Evolutionary conservation across 805 yeast species (phyloP), one percentile per base, ranked within the genome.

Genomic region (Saturnispora saitoi): DNA sequence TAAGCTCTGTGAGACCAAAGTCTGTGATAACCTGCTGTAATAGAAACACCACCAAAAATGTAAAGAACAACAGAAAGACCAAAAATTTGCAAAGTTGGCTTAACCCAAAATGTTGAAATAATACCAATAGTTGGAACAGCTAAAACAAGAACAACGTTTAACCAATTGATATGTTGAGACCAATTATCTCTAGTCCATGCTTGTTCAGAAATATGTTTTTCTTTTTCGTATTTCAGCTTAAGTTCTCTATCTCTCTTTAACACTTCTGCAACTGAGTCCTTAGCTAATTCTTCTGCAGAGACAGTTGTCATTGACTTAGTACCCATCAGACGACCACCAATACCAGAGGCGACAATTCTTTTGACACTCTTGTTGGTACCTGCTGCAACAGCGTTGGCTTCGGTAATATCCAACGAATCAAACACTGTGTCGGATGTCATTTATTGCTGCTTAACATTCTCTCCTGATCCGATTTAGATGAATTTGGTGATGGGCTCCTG

Each of bases 21-120:
- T 66, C 95, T 72, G 61, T 86, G 95, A 67, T 86, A 86, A 46
- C 95, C 95, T 14, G 86, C 93, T 20, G 93, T 86, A 63, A 86
- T 82, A 40, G 91, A 83, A 24, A 83, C 53, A 58, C 95, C 95
- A 52, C 82, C 77, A 47, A 79, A 63, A 15, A 67, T 58, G 61
- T 83, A 86, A 47, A 80, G 65, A 17, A 74, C 45, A 19, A 82
- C 43, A 0, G 82, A 73, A 49, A 80, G 69, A 0, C 67, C 49
- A 1, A 70, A 54, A 4, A 83, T 75, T 56, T 77, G 72, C 49
- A 58, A 51, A 40, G 71, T 71, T 37, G 85, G 73, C 8, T 80
- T 77, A 40, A 75, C 72, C 48, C 65, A 55, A 8, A 64, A 53
- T 14, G 82, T 75, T 22, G 69, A 58, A 51, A 59, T 57, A 49